Evolutionary conservation across 495 filamentous ascomycete species (phyloP), one percentile per base, ranked within the genome.

Genomic region (Aspergillus biplanus): DNA sequence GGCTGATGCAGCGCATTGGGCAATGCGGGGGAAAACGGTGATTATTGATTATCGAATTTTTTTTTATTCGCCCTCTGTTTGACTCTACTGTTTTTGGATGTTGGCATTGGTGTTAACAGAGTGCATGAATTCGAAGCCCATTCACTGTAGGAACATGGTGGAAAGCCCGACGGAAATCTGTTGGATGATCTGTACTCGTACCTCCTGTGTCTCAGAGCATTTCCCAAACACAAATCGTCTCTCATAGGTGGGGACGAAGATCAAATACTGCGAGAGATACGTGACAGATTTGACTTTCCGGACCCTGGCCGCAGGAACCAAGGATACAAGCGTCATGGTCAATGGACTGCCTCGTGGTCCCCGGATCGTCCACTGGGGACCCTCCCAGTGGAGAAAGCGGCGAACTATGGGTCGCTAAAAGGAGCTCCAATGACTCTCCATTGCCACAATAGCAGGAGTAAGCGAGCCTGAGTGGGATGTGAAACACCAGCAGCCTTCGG

Each of bases 341-440:
- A 54, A 42, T 59, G 21, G 50, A 56, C 33, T 52, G 34, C 31
- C 34, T 31, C 35, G 34, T 33, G 16, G 15, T 31, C 33, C 34
- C 46, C 46, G 56, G 46, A 65, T 61, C 58, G 46, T 35, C 53
- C 34, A 81, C 75, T 37, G 58, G 56, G 63, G 82, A 53, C 57
- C 21, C 11, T 1, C 21, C 4, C 39, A 44, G 72, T 74, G 70
- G 70, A 65, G 65, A 46, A 33, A 31, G 56, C 16, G 50, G 58
- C 58, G 69, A 72, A 73, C 70, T 62, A 65, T 62, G 68, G 71
- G 67, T 64, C 66, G 50, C 31, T 50, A 21, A 4, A 44, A 9
- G 21, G n/a, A 11, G 6, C 15, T 21, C 9, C 47, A 50, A 27
- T 70, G 58, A 57, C 44, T 49, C 21, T 61, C 58, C 52, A 27